Conservation (phyloP, 139 green algal genomes). For the Chloropicon primus region DNA sequence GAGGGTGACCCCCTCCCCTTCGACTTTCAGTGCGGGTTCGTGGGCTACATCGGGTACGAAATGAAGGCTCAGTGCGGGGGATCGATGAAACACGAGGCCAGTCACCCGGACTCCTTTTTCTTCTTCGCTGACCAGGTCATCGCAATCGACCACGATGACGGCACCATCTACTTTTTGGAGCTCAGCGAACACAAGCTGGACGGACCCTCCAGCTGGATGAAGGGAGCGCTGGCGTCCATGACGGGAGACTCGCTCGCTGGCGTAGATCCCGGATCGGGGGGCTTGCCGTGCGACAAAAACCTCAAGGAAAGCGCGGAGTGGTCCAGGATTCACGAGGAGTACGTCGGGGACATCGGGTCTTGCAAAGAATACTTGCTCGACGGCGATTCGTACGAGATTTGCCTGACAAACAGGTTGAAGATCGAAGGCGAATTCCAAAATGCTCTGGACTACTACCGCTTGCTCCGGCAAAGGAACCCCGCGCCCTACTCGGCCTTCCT, state of each 20-base stretch:
- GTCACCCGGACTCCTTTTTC: constrained; percentile 67
- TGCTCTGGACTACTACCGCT: constrained; percentile 50
- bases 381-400: constrained; percentile 94
- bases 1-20: constrained; percentile 55
- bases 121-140: constrained; percentile 77
- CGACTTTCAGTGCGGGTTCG: constrained; percentile 82
- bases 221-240: not conserved
- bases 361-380: constrained; percentile 55
- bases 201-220: not conserved
- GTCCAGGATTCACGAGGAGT: constrained; percentile 22
- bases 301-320: constrained; percentile 9
- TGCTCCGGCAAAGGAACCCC: constrained; percentile 73
- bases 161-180: constrained; percentile 62
- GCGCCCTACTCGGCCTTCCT: constrained; percentile 87
- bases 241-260: too few species aligned
- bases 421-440: constrained; percentile 12
- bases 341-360: constrained; percentile 53
- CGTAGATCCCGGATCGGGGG: not conserved
- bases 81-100: constrained; percentile 1
- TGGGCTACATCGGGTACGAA: constrained; percentile 96
- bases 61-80: constrained; percentile 70
- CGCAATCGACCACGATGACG: constrained; percentile 58
- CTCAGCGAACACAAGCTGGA: not conserved
- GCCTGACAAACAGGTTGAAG: constrained; percentile 59
- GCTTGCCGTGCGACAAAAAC: not conserved